Conservation (phyloP, 805 yeast species). For the Ascoidea tarda region DNA sequence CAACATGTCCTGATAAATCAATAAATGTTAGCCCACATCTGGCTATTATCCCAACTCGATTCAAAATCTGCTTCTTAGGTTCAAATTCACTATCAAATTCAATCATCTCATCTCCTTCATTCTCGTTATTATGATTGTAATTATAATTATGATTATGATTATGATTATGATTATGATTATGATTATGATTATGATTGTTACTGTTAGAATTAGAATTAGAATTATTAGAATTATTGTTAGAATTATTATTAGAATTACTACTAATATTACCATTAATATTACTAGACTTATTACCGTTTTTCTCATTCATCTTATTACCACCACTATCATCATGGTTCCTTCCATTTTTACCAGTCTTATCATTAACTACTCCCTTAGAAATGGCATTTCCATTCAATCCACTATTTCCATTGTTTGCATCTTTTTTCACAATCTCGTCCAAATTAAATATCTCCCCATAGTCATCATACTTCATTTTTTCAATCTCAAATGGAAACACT, state of each 20-base stretch:
- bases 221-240: not conserved
- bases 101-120: slow-evolving; percentile 31
- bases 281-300: too few relatives aligned
- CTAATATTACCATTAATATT: too few relatives aligned
- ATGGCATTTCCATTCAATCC: too few relatives aligned
- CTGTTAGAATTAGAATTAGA: too few relatives aligned
- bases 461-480: slow-evolving; percentile 58
- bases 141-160: not conserved
- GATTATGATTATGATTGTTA: not conserved
- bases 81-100: slow-evolving; percentile 33
- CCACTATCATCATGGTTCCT: too few relatives aligned
- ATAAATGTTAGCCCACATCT: slow-evolving; percentile 64
- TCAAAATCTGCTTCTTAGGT: slow-evolving; percentile 32
- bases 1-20: slow-evolving; percentile 77
- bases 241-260: too few relatives aligned
- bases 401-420: not conserved
- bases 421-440: slow-evolving; percentile 36
- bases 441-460: slow-evolving; percentile 71
- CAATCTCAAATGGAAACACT: slow-evolving; percentile 66
- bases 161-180: not conserved
- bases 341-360: too few relatives aligned
- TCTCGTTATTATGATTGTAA: slow-evolving; percentile 4
- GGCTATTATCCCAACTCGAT: slow-evolving; percentile 26
- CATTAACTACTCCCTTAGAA: too few relatives aligned
- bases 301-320: too few relatives aligned